A percentile compares a stretch with the other conserved stretches of the same genome.
Conservation (phyloP, 2,329 filamentous ascomycete genomes). For the Fusarium mangiferae region DNA sequence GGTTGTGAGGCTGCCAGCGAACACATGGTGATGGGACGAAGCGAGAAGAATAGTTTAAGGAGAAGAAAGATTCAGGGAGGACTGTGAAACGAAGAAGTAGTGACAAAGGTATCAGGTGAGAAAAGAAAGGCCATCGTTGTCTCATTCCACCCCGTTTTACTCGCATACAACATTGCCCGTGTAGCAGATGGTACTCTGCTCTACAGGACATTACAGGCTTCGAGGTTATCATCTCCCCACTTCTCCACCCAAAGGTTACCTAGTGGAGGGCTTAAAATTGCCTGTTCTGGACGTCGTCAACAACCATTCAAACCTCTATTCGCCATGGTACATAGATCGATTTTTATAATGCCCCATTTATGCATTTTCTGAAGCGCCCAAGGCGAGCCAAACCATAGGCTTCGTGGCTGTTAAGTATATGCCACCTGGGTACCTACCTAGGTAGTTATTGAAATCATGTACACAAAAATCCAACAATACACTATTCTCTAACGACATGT, state of each 20-base stretch:
- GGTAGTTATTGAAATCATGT: background rate
- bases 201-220: background rate
- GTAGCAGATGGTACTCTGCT: background rate
- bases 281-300: background rate
- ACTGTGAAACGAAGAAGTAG: background rate
- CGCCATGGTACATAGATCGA: background rate
- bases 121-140: background rate
- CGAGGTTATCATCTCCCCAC: background rate
- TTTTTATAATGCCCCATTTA: background rate
- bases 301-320: background rate
- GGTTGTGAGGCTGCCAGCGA: constrained; percentile 34
- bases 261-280: constrained; percentile 6
- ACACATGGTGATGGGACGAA: constrained; percentile 23
- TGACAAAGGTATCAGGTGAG: background rate
- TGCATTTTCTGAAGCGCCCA: background rate
- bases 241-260: background rate
- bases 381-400: background rate
- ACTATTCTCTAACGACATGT: background rate
- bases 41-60: background rate
- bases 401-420: background rate
- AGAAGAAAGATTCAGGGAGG: background rate
- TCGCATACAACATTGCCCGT: background rate
- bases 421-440: background rate
- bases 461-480: too few relatives aligned
- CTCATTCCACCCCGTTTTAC: background rate